phyloP scores from a whole-genome alignment of 2,329 filamentous ascomycete species.

The Fusarium annulatum region DNA sequence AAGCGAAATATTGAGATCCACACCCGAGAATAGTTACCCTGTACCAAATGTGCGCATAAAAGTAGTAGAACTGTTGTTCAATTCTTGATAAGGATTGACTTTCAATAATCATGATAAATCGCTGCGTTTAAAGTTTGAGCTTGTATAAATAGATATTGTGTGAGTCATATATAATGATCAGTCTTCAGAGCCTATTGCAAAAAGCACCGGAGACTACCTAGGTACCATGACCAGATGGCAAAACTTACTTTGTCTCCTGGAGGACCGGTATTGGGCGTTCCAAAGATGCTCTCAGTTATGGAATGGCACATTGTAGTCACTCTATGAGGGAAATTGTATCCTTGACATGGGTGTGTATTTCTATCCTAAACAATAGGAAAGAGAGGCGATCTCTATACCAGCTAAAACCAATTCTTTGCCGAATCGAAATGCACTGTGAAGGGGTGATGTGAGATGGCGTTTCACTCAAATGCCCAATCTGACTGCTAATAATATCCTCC shows the following conservation, averaged over 20 bases:
- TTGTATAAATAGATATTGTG: background rate
- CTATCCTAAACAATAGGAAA: constrained; percentile 34
- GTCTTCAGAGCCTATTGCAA: background rate
- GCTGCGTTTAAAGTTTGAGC: background rate
- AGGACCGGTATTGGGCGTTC: background rate
- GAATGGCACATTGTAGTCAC: background rate
- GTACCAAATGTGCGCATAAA: background rate
- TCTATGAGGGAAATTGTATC: background rate
- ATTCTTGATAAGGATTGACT: background rate
- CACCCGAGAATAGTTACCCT: constrained; percentile 6
- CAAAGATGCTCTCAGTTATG: no score
- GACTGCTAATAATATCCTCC: constrained; percentile 17
- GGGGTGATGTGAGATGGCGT: constrained; percentile 11
- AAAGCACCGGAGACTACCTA: background rate
- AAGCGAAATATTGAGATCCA: constrained; percentile 24
- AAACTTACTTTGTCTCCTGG: background rate
- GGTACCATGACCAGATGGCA: background rate
- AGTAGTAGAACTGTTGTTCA: background rate
- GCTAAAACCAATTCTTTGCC: constrained; percentile 36
- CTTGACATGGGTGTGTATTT: constrained; percentile 38
- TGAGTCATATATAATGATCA: background rate
- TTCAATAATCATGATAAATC: no score
- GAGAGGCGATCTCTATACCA: constrained; percentile 45
- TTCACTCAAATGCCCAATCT: constrained; percentile 39
- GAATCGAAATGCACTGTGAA: constrained; percentile 28